phyloP scores from a whole-genome alignment of 1,284 basidiomycete species.

The Boletellus deceptivus region DNA sequence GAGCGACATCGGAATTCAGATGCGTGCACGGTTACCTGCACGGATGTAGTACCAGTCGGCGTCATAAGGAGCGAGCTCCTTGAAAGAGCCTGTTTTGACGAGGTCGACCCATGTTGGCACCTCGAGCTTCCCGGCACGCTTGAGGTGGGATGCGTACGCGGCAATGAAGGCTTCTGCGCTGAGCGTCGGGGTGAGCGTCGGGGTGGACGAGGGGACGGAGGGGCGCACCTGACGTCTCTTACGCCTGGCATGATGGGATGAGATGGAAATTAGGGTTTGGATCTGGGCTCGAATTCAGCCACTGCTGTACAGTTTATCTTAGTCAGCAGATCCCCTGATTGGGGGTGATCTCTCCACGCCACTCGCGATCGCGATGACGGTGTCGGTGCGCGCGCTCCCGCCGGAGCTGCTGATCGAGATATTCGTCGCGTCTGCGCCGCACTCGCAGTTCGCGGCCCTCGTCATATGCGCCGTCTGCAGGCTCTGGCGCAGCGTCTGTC shows the following conservation, averaged over 20 bases:
- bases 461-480: conserved; percentile 51
- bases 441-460: conserved; percentile 44
- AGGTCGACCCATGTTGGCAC: conserved; percentile 99
- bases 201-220: not conserved
- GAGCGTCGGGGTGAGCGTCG: conserved; percentile 10
- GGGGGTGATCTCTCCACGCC: not conserved
- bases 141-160: conserved; percentile 92
- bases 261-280: conserved; percentile 40
- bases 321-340: conserved; percentile 30
- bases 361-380: not conserved
- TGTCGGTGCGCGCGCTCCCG: conserved; percentile 41
- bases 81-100: conserved; percentile 97
- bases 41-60: conserved; percentile 99
- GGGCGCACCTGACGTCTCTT: conserved; percentile 81
- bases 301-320: conserved; percentile 47
- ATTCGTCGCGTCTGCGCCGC: conserved; percentile 46
- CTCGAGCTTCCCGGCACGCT: conserved; percentile 97
- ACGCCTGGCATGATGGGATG: conserved; percentile 83
- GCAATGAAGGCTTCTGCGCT: conserved; percentile 90
- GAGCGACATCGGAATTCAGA: not conserved
- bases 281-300: conserved; percentile 36
- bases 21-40: conserved; percentile 64
- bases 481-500: conserved; percentile 51
- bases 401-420: conserved; percentile 63
- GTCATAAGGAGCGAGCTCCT: conserved; percentile 99